These are phyloP conservation scores for Scutellaria baicalensis DNA, from an alignment of 257 asterid genomes.

Conservation along the genomic window DNA sequence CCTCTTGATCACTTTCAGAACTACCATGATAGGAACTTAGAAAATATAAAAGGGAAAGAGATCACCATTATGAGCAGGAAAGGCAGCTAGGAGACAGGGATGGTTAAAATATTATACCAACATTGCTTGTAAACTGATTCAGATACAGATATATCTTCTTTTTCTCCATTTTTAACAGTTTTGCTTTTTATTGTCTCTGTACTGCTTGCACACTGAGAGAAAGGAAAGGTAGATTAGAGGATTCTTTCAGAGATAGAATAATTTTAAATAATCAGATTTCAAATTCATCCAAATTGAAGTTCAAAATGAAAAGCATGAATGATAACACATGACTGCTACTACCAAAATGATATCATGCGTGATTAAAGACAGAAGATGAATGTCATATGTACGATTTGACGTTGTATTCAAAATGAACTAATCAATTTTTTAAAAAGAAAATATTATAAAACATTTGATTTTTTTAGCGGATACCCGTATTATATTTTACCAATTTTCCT, in stretches of 20 bases:
- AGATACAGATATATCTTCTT: constrained; percentile 66
- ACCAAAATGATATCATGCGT: no score
- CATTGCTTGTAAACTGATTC: constrained; percentile 68
- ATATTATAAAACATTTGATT: no score
- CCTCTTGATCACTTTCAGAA: constrained; percentile 95
- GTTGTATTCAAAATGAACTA: no score
- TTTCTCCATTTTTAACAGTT: constrained; percentile 85
- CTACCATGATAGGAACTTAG: constrained; percentile 81
- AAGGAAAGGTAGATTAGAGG: constrained; percentile 4
- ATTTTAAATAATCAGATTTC: no score
- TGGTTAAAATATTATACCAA: constrained; percentile 11
- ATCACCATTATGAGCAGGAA: constrained; percentile 4
- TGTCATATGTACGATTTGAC: no score
- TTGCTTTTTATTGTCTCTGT: constrained; percentile 67
- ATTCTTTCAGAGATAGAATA: constrained; percentile 8
- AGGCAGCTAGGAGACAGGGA: not conserved
- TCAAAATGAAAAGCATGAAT: no score
- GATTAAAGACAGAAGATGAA: no score
- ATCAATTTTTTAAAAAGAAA: no score
- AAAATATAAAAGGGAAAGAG: constrained; percentile 13
- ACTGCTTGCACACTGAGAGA: constrained; percentile 75
- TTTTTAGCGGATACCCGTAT: no score
- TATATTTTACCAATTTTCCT: not conserved
- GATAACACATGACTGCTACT: no score
- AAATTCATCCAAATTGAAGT: no score